Conservation (phyloP, 192 early-diverging fungal species). For the Podila epigama region DNA sequence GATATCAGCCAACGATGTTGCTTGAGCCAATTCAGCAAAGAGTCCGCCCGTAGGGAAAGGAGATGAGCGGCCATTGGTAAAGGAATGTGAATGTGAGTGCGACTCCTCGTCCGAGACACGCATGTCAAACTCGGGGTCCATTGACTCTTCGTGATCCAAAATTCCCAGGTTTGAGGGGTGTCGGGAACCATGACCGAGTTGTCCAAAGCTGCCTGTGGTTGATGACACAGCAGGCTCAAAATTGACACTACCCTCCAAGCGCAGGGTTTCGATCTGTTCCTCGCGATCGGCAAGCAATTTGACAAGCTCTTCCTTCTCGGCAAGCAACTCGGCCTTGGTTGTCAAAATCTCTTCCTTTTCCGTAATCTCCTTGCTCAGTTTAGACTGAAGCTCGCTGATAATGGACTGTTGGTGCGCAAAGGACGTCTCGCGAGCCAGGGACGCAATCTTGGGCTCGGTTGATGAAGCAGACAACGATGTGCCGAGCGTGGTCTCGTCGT, state of each 20-base stretch:
- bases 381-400: constrained; percentile 40
- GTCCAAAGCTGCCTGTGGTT: constrained; percentile 5
- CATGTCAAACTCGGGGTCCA: constrained; percentile 27
- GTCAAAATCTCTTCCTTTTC: constrained; percentile 44
- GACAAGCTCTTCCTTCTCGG: constrained; percentile 54
- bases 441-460: constrained; percentile 26
- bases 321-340: constrained; percentile 44
- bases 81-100: constrained; percentile 24
- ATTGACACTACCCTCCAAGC: constrained; percentile 47
- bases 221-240: constrained; percentile 17
- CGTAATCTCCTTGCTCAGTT: constrained; percentile 35
- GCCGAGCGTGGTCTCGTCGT: constrained; percentile 1
- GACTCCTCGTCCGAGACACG: constrained; percentile 15
- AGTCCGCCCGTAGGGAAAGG: constrained; percentile 37
- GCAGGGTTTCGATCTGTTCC: constrained; percentile 63
- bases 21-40: constrained; percentile 29
- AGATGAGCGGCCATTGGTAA: constrained; percentile 26
- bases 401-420: constrained; percentile 44
- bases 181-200: constrained; percentile 1
- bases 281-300: constrained; percentile 63
- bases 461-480: not conserved
- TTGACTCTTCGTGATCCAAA: not conserved
- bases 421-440: constrained; percentile 42
- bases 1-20: constrained; percentile 13
- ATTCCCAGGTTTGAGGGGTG: constrained; percentile 9